Percentiles rank a stretch among this genome's conserved stretches.
Conservation (phyloP, 768 basidiomycete species). For the Vishniacozyma victoriae region DNA sequence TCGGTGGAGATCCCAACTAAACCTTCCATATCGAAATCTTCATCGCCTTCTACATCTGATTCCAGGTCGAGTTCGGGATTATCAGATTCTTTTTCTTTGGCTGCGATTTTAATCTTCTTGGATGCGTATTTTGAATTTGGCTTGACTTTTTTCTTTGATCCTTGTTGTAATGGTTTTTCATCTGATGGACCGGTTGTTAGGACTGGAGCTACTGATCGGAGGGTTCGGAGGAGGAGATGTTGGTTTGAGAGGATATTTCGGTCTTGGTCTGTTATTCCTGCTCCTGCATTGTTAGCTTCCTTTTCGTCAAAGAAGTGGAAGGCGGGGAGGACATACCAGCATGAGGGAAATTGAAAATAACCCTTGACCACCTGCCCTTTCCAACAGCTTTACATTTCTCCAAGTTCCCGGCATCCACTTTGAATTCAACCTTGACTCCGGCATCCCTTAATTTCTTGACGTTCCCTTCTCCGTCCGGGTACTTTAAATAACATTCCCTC, state of each 20-base stretch:
- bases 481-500: conserved; percentile 69
- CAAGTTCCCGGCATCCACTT: conserved; percentile 74
- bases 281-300: conserved; percentile 50
- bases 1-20: neutral
- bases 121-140: conserved; percentile 29
- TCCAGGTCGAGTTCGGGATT: conserved; percentile 27
- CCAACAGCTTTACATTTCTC: conserved; percentile 56
- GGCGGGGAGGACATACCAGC: conserved; percentile 57
- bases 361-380: conserved; percentile 56
- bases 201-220: conserved; percentile 63
- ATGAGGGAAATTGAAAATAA: conserved; percentile 96
- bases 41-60: conserved; percentile 19
- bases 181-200: conserved; percentile 55
- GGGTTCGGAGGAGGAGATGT: conserved; percentile 69
- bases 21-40: neutral
- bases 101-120: conserved; percentile 51
- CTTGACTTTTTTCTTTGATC: neutral
- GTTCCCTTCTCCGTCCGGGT: conserved; percentile 60
- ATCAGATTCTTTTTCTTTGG: conserved; percentile 17
- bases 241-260: conserved; percentile 90
- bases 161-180: neutral
- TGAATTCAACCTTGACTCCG: conserved; percentile 70
- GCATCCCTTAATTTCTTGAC: conserved; percentile 56
- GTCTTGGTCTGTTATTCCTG: conserved; percentile 84
- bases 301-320: conserved; percentile 3